phyloP scores from a whole-genome alignment of 805 yeast genomes.

The Candida sonorensis region DNA sequence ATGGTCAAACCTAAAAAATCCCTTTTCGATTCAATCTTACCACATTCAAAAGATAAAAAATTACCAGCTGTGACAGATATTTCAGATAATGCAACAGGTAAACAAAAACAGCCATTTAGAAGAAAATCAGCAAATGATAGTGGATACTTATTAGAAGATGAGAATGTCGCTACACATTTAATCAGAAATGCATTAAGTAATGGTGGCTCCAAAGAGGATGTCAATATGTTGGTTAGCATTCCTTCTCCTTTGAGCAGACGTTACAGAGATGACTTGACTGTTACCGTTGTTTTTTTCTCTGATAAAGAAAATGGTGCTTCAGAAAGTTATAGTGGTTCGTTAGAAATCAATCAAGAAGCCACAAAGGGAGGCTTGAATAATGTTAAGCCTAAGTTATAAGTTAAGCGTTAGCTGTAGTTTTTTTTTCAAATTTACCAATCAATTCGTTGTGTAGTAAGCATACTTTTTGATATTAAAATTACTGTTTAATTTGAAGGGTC shows the following conservation, averaged over 20 bases:
- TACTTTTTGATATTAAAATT: too few relatives aligned
- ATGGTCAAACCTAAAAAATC: slow-evolving; percentile 47
- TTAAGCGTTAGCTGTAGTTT: background rate
- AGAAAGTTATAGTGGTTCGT: slow-evolving; percentile 35
- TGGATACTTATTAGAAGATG: slow-evolving; percentile 65
- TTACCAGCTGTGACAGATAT: slow-evolving; percentile 61
- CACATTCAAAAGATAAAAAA: slow-evolving; percentile 29
- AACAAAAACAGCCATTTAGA: slow-evolving; percentile 69
- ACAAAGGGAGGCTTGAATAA: slow-evolving; percentile 46
- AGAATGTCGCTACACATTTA: slow-evolving; percentile 86
- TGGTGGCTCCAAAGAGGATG: slow-evolving; percentile 85
- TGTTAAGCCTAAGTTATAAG: slow-evolving; percentile 41
- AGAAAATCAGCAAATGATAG: slow-evolving; percentile 28
- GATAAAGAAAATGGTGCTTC: slow-evolving; percentile 47
- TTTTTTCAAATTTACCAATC: too few relatives aligned
- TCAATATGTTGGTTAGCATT: slow-evolving; percentile 79
- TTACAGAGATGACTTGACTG: slow-evolving; percentile 93
- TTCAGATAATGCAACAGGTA: slow-evolving; percentile 49
- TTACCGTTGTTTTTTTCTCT: slow-evolving; percentile 82
- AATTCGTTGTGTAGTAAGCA: too few relatives aligned
- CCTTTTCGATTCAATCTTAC: slow-evolving; percentile 34
- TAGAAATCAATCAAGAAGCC: slow-evolving; percentile 51
- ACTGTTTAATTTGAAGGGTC: too few relatives aligned
- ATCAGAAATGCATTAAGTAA: slow-evolving; percentile 85
- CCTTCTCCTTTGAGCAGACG: slow-evolving; percentile 89